Evolutionary conservation across 2,329 filamentous ascomycete genomes (phyloP), one percentile per base, ranked within the genome.

Genomic region (Cordyceps cateniannulata): DNA sequence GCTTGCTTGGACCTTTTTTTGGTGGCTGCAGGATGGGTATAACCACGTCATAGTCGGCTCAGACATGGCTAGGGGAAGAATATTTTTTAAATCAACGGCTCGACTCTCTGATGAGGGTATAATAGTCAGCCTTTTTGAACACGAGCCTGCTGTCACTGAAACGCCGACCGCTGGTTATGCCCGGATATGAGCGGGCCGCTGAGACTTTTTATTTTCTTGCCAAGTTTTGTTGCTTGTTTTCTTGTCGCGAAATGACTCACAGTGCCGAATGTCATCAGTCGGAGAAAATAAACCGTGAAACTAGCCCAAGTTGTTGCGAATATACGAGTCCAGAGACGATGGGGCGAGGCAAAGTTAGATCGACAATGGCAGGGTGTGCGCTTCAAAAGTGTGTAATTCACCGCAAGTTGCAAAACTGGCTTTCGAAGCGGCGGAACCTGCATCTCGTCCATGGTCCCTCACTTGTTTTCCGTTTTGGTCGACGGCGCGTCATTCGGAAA

Each of bases 31-130:
- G 20, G 38, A 57, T 18, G 27, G n/a, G 22, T 14, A 12, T 14
- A 16, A 24, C 55, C 18, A 50, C 55, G 55, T 58, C 55, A 58
- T 58, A 58, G 45, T 58, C 55, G 32, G 55, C 47, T 42, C 55
- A 58, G 55, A 24, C 45, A 22, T 48, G 54, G 10, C 32, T 9
- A 35, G 8, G 27, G 20, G 42, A 25, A 24, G 14, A 38, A 40
- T 1, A 42, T 42, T 18, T 14, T 8, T 16, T 18, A n/a, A n/a
- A n/a, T n/a, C 40, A 42, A 8, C 18, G 16, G 40, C 40, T 5
- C 1, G 6, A 20, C 29, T 9, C 25, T 29, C 24, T 49, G 14
- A 10, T 25, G 16, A 29, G 25, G 7, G 7, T 29, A 49, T n/a
- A 10, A n/a, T 45, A n/a, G 12, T 10, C 42, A 45, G 7, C n/a